phyloP scores from a whole-genome alignment of 495 filamentous ascomycete species.

The Amphirosellinia nigrospora region DNA sequence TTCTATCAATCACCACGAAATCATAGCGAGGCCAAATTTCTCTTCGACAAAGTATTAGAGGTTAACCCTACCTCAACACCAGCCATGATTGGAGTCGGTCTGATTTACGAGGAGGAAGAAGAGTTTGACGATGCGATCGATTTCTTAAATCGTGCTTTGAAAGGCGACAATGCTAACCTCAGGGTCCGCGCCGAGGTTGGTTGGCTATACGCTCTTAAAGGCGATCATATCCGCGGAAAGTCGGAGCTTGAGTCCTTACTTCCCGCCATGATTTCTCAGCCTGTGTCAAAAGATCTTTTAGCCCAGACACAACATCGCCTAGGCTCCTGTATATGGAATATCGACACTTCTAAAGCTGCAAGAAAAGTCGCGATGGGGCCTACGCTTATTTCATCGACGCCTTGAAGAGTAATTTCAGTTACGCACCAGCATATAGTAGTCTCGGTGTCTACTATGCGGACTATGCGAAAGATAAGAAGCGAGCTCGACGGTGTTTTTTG shows the following conservation, averaged over 20 bases:
- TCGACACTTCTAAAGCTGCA: conserved; percentile 70
- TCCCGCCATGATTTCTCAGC: conserved; percentile 37
- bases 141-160: conserved; percentile 76
- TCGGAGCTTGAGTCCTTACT: conserved; percentile 74
- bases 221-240: conserved; percentile 68
- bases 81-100: conserved; percentile 85
- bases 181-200: conserved; percentile 81
- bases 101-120: conserved; percentile 91
- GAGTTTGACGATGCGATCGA: conserved; percentile 79
- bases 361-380: conserved; percentile 72
- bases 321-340: conserved; percentile 86
- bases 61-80: conserved; percentile 73
- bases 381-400: conserved; percentile 85
- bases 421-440: conserved; percentile 89
- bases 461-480: conserved; percentile 81
- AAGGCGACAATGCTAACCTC: conserved; percentile 71
- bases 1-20: conserved; percentile 88
- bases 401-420: conserved; percentile 86
- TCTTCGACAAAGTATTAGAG: conserved; percentile 80
- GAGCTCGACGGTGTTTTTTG: conserved; percentile 90
- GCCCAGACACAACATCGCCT: conserved; percentile 87
- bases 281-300: conserved; percentile 68
- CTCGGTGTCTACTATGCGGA: conserved; percentile 96
- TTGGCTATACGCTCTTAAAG: conserved; percentile 88
- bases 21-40: conserved; percentile 80